A percentile compares a stretch with the other conserved stretches of the same genome.
Conservation (phyloP, 108 stramenopile genomes). For the Cyclotella baltica region DNA sequence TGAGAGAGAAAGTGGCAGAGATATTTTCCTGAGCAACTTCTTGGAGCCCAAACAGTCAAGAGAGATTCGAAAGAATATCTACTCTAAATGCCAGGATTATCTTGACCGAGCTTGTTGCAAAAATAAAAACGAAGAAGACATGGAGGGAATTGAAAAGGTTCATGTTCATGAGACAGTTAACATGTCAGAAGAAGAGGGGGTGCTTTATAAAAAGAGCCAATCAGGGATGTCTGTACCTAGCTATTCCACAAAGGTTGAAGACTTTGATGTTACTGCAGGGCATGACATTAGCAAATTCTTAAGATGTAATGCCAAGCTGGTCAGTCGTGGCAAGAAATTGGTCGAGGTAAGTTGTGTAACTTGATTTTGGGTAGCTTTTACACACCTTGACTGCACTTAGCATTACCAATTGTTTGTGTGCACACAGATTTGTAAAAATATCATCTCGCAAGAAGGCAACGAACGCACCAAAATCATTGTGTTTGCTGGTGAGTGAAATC, state of each 20-base stretch:
- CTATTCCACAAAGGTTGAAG: constrained; percentile 56
- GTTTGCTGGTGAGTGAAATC: constrained; percentile 47
- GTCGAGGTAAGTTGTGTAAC: constrained; percentile 25
- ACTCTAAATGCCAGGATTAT: constrained; percentile 59
- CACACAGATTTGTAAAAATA: constrained; percentile 52
- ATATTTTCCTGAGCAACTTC: constrained; percentile 70
- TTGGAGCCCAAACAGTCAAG: constrained; percentile 68
- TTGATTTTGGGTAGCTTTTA: not conserved
- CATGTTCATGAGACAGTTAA: constrained; percentile 27
- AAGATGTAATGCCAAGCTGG: constrained; percentile 57
- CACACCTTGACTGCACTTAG: not conserved
- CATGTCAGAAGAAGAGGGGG: constrained; percentile 56
- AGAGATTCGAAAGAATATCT: constrained; percentile 64
- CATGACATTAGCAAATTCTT: constrained; percentile 66
- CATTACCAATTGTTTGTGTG: not conserved
- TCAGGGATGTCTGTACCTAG: constrained; percentile 54
- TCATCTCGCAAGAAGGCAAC: constrained; percentile 47
- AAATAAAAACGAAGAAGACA: constrained; percentile 62
- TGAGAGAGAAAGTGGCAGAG: constrained; percentile 69
- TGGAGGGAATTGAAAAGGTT: constrained; percentile 60
- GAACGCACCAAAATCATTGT: constrained; percentile 77
- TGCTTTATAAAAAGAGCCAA: constrained; percentile 57
- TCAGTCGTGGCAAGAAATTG: constrained; percentile 49
- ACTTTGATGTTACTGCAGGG: constrained; percentile 65
- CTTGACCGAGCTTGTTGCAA: constrained; percentile 56